phyloP scores from a whole-genome alignment of 306 rosid genomes.

The Casuarina equisetifolia region DNA sequence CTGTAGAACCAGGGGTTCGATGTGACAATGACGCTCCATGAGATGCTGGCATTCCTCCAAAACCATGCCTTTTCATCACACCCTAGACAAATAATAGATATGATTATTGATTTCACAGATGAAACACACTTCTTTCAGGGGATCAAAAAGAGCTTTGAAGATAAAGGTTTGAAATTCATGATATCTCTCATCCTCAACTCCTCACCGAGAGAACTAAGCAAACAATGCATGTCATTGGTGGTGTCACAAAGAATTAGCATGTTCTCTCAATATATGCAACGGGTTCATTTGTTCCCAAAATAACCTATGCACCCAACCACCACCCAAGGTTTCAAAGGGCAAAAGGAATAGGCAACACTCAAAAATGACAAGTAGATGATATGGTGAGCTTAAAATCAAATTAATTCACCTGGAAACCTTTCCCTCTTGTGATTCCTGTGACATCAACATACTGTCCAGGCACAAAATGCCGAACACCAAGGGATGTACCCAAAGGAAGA shows the following conservation, averaged over 20 bases:
- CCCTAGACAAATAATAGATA: conserved; percentile 54
- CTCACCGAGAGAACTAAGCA: not conserved
- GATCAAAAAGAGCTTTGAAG: not conserved
- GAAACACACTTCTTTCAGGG: not conserved
- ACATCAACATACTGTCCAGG: conserved; percentile 94
- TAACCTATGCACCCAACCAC: conserved; percentile 9
- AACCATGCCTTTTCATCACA: conserved; percentile 55
- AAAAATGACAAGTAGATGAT: not conserved
- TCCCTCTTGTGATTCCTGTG: conserved; percentile 81
- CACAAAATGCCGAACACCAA: conserved; percentile 93
- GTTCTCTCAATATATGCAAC: not conserved
- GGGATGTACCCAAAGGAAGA: conserved; percentile 80
- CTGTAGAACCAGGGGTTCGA: conserved; percentile 70
- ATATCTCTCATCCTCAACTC: not conserved
- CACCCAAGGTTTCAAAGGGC: not conserved
- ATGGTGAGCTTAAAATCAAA: conserved; percentile 3
- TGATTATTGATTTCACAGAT: conserved; percentile 7
- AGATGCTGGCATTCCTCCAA: conserved; percentile 66
- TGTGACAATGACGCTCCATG: conserved; percentile 74
- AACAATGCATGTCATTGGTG: not conserved
- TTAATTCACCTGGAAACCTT: conserved; percentile 86
- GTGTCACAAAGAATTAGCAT: not conserved
- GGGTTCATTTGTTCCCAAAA: not conserved
- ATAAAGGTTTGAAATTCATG: not conserved
- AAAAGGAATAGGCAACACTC: not conserved